Evolutionary conservation across 495 filamentous ascomycete species (phyloP), one percentile per base, ranked within the genome.

Genomic region (Lophiostoma macrostomum): DNA sequence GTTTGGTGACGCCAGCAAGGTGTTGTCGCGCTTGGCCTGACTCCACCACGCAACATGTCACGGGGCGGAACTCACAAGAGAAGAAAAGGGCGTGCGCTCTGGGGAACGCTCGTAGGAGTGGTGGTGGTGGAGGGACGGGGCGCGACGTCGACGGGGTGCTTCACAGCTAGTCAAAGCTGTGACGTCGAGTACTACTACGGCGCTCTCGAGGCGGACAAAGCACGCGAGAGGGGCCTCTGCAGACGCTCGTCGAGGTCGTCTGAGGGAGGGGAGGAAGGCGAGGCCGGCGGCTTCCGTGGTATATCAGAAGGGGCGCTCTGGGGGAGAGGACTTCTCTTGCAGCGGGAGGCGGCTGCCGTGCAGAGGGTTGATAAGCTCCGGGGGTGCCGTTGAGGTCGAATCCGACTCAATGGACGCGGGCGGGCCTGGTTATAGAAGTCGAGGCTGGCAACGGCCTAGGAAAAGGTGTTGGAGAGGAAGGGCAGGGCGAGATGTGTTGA

Each of bases 91-190:
- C 18, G 24, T 34, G n/a, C n/a, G 53, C 58, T 52, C 37, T 11
- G 23, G 31, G 19, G 41, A 47, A 44, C 13, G 43, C 43, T 50
- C 31, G 23, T 25, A 20, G 48, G 16, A n/a, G 31, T 38, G 43
- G 36, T 25, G 12, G 29, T 38, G 38, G 51, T 51, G 56, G 58
- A n/a, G 56, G 35, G 25, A 48, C 42, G 31, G 42, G 38, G 23
- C 25, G 56, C 51, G 38, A 32, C 19, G 35, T n/a, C 14, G 50
- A 19, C 29, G 50, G 43, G 20, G 12, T 24, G 34, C n/a, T 36
- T 48, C 64, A 66, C 66, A 70, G 65, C 68, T 70, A 69, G 49
- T 64, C 34, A 71, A 71, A 69, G 65, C 63, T 52, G 62, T 52
- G 66, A 61, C 60, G 61, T 55, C 56, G 54, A 52, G 47, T n/a